These are phyloP conservation scores for Jamesozyma lodderae DNA, from an alignment of 805 yeast genomes.

Conservation along the genomic window DNA sequence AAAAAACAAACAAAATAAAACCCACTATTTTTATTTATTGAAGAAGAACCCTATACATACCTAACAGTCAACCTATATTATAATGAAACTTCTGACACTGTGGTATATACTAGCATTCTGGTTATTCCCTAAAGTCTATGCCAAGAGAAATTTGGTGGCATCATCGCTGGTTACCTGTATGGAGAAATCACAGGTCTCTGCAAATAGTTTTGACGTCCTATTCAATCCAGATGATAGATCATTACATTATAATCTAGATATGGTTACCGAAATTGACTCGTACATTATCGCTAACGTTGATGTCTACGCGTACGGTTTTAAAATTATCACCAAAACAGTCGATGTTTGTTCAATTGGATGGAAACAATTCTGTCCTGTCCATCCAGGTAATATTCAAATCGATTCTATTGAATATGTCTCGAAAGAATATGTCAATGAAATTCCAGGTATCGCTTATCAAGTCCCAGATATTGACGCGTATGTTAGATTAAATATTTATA, in stretches of 20 bases:
- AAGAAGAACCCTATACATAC: neutral
- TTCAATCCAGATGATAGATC: slow-evolving; percentile 68
- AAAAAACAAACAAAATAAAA: neutral
- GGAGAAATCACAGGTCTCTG: slow-evolving; percentile 64
- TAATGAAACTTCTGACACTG: slow-evolving; percentile 1
- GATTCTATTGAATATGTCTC: slow-evolving; percentile 60
- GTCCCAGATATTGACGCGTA: slow-evolving; percentile 86
- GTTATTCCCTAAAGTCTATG: neutral
- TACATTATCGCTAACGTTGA: slow-evolving; percentile 60
- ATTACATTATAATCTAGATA: slow-evolving; percentile 58
- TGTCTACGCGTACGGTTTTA: slow-evolving; percentile 86
- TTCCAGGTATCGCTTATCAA: slow-evolving; percentile 79
- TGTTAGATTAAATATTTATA: slow-evolving; percentile 47
- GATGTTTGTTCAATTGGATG: slow-evolving; percentile 58
- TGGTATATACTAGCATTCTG: slow-evolving; percentile 3
- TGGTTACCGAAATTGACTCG: slow-evolving; percentile 60
- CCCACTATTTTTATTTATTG: neutral
- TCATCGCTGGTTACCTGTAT: slow-evolving; percentile 81
- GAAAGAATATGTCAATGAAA: slow-evolving; percentile 39
- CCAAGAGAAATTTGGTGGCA: slow-evolving; percentile 42
- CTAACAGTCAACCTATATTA: neutral
- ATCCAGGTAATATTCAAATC: slow-evolving; percentile 72
- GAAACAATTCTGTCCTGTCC: slow-evolving; percentile 87
- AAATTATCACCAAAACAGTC: slow-evolving; percentile 47
- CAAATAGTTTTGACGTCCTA: slow-evolving; percentile 63